These are phyloP conservation scores for Babesia divergens DNA, from an alignment of 169 alveolate genomes.

Conservation along the genomic window DNA sequence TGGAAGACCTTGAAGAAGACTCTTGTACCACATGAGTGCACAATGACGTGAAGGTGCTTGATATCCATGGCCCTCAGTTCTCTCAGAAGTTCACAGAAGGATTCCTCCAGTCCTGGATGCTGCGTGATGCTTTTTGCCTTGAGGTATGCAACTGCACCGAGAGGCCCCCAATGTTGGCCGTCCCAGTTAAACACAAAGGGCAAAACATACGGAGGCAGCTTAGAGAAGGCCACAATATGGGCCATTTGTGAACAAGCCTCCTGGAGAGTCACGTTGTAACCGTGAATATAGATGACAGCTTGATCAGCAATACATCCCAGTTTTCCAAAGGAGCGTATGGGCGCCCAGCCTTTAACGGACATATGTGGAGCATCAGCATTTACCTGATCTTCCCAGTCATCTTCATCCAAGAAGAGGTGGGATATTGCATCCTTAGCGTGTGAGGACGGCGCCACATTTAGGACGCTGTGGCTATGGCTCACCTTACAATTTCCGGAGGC, in stretches of 20 bases:
- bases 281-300: constrained; percentile 83
- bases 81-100: constrained; percentile 63
- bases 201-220: constrained; percentile 74
- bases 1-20: constrained; percentile 74
- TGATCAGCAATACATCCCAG: constrained; percentile 75
- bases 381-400: constrained; percentile 74
- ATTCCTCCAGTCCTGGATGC: constrained; percentile 62
- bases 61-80: constrained; percentile 67
- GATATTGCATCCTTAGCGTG: constrained; percentile 55
- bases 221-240: constrained; percentile 77
- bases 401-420: constrained; percentile 73
- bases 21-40: constrained; percentile 81
- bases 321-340: constrained; percentile 68
- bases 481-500: too few relatives aligned
- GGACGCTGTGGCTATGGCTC: background rate
- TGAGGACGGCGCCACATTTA: constrained; percentile 11
- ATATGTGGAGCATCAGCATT: constrained; percentile 61
- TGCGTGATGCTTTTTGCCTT: constrained; percentile 64
- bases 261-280: constrained; percentile 79
- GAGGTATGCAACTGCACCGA: constrained; percentile 74
- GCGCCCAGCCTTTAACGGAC: constrained; percentile 71
- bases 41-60: constrained; percentile 66
- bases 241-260: constrained; percentile 81
- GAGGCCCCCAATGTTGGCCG: constrained; percentile 74
- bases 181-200: constrained; percentile 83